phyloP scores from a whole-genome alignment of 2,329 filamentous ascomycete species.

The Claviceps monticola region DNA sequence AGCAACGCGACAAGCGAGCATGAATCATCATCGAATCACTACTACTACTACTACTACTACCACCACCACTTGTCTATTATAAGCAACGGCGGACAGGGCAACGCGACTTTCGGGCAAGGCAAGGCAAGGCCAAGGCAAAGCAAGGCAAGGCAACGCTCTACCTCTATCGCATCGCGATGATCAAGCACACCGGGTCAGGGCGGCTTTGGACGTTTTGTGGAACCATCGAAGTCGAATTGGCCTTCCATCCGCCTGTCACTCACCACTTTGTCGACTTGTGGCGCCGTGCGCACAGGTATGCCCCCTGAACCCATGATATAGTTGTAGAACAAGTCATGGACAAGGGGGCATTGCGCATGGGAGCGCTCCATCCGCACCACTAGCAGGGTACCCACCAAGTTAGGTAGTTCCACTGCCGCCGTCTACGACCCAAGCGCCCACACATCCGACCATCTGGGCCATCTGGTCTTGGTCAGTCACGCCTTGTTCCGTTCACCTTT shows the following conservation, averaged over 20 bases:
- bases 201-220: conserved; percentile 1
- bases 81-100: not conserved
- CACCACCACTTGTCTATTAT: not conserved
- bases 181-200: not conserved
- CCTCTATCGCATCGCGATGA: not conserved
- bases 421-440: not conserved
- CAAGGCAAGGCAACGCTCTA: not conserved
- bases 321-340: not conserved
- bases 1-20: not conserved
- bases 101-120: not conserved
- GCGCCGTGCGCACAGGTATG: not conserved
- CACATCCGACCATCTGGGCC: conserved; percentile 3
- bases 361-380: conserved; percentile 3
- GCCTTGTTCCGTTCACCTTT: not conserved
- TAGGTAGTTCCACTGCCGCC: not conserved
- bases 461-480: not conserved
- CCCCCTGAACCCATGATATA: not conserved
- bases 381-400: not conserved
- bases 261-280: not conserved
- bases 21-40: not conserved
- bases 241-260: not conserved
- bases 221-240: not conserved
- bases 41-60: not conserved
- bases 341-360: not conserved
- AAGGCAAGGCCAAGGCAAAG: not conserved